phyloP scores from a whole-genome alignment of 1,284 basidiomycete species.

The Austroboletus novae-zelandiae region DNA sequence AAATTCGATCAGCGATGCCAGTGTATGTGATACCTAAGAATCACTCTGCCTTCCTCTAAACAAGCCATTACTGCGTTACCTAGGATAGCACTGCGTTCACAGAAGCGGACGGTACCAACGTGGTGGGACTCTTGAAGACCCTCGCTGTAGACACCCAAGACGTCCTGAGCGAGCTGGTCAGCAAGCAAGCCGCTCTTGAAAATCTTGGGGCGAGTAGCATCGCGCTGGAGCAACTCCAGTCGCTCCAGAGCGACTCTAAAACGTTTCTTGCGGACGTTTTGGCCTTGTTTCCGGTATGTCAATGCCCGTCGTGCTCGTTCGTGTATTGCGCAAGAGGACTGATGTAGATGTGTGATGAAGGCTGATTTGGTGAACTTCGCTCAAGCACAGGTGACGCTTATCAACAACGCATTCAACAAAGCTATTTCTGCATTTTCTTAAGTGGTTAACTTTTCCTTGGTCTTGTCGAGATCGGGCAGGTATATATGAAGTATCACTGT shows the following conservation, averaged over 20 bases:
- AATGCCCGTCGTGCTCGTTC: not conserved
- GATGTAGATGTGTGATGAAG: too few relatives aligned
- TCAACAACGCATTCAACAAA: not conserved
- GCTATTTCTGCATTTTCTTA: not conserved
- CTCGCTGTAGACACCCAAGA: not conserved
- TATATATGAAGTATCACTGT: too few relatives aligned
- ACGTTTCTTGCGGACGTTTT: not conserved
- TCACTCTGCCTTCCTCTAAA: not conserved
- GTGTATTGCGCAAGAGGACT: not conserved
- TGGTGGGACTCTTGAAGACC: not conserved
- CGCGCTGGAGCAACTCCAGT: not conserved
- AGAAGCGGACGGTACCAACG: not conserved
- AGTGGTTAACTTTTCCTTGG: too few relatives aligned
- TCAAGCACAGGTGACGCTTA: not conserved
- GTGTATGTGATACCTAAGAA: not conserved
- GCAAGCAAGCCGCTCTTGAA: not conserved
- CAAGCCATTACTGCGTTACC: not conserved
- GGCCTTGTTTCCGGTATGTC: not conserved
- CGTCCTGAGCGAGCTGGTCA: not conserved
- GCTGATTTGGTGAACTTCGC: not conserved
- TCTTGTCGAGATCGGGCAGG: too few relatives aligned
- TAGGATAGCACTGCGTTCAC: not conserved
- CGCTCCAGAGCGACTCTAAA: not conserved
- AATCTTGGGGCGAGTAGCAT: not conserved
- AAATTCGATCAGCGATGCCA: not conserved